Evolutionary conservation across 1,139 yeast species (phyloP).

Genomic region (Debaryomyces psychrophilus): DNA sequence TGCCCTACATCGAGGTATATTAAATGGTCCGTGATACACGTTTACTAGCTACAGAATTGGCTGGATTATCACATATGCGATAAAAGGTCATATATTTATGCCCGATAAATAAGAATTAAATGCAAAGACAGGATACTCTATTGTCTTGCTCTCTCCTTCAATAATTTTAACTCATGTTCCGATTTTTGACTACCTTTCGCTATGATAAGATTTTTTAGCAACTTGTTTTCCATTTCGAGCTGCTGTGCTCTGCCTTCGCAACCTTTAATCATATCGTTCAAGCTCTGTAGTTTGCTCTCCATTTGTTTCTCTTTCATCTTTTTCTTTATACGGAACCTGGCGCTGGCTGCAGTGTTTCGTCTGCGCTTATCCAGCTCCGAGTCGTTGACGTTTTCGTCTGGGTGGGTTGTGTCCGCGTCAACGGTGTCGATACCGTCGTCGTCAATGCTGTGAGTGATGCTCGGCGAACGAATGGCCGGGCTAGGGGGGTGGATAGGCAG

Average conservation of each 20-base stretch:
- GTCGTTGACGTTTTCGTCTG: slow-evolving; percentile 14
- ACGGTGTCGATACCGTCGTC: neutral
- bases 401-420: neutral
- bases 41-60: neutral
- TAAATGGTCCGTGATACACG: neutral
- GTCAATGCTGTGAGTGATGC: neutral
- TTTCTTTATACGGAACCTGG: slow-evolving; percentile 78
- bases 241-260: slow-evolving; percentile 65
- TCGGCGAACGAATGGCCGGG: slow-evolving; percentile 4
- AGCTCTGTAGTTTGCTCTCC: slow-evolving; percentile 66
- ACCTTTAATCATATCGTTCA: slow-evolving; percentile 60
- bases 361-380: slow-evolving; percentile 66
- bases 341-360: slow-evolving; percentile 80
- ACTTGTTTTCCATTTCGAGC: slow-evolving; percentile 59
- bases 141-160: slow-evolving; percentile 38
- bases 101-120: slow-evolving; percentile 8
- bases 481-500: slow-evolving; percentile 6
- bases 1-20: no score
- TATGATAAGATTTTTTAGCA: slow-evolving; percentile 71
- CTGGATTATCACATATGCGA: neutral
- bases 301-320: slow-evolving; percentile 83
- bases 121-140: neutral
- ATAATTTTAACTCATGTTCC: slow-evolving; percentile 42
- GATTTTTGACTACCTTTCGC: slow-evolving; percentile 57
- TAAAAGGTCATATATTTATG: slow-evolving; percentile 3